Evolutionary conservation across 495 filamentous ascomycete species (phyloP), one percentile per base, ranked within the genome.

Genomic region (Hypomontagnella submonticulosa): DNA sequence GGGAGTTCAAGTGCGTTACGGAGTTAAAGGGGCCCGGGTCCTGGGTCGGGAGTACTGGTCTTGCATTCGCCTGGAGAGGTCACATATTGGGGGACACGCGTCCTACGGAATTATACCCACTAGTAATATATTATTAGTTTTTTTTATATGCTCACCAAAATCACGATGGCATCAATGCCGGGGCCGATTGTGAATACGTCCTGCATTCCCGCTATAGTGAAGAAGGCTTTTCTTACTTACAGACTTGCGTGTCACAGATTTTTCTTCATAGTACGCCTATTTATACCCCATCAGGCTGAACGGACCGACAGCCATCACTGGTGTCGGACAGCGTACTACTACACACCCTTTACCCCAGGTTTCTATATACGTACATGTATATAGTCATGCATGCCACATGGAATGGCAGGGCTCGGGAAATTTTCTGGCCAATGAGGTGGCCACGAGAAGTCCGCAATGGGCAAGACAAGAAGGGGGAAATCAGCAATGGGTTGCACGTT

Each of bases 61-160:
- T 43, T 51, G 60, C 50, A 60, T 63, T 60, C 55, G 50, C 59
- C 37, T 55, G 34, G 38, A 20, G 49, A 56, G 38, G 33, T 56
- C 49, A 60, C 55, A 56, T 60, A 63, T 60, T 63, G 66, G 44
- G 54, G 60, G 66, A 59, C 66, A 63, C 66, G 66, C 60, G 66
- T 69, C 56, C 66, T 44, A 63, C 56, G 42, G 54, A 69, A 69
- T 69, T 69, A 69, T 69, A 69, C 66, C 66, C 66, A 63, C 66
- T 63, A 63, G 49, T 69, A 69, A 61, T 69, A 69, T 69, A 69
- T 59, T 60, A 48, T 27, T 27, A 27, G 23, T 27, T 30, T 56
- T 12, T 48, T 59, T 56, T 23, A 49, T 20, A 42, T 42, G 30
- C 37, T 34, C 36, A 30, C 4, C 15, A 37, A 23, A n/a, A 20